Evolutionary conservation across 2,329 filamentous ascomycete species (phyloP), one percentile per base, ranked within the genome.

Genomic region (Venturia nashicola): DNA sequence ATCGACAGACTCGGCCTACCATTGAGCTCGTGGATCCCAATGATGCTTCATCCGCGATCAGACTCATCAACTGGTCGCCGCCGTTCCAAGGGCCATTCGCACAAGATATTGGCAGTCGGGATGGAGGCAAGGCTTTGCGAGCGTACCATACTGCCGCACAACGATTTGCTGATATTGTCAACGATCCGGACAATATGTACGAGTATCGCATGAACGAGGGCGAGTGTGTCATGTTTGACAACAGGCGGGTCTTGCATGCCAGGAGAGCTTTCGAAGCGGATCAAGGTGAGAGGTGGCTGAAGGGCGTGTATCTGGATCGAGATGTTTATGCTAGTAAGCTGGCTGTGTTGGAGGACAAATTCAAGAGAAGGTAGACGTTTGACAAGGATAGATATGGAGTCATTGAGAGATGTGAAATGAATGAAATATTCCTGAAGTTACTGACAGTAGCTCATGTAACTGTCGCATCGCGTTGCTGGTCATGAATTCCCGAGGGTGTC

Each of bases 151-250:
- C 71, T 0, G 80, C 81, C 0, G 79, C 83, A 0, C 71, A 75
- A 42, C 70, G 73, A 2, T 91, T 96, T 69, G 80, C 85, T 60
- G 65, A 72, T 0, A 67, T 82, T 0, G 75, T 94, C 32, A 86
- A 90, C 67, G 71, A 78, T 0, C 75, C 80, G 0, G 71, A 77
- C 4, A 83, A 83, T 65, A 75, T 91, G 62, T 88, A 87, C 70
- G 82, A 93, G 77, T 80, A 87, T 65, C 87, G 87, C 74, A 78
- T 97, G 74, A 78, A 85, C 63, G 85, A 89, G 4, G 94, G 93
- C 3, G 89, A 96, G 71, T 96, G 91, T 72, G 91, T 92, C 14
- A 81, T 99, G n/a, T 97, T 99, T 72, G 88, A 96, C 72, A 97
- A 97, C 72, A 77, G 85, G 65, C 82, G 93, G 20, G 80, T 96